Conservation (phyloP, 768 basidiomycete genomes). For the Termitomyces bulborhizus region DNA sequence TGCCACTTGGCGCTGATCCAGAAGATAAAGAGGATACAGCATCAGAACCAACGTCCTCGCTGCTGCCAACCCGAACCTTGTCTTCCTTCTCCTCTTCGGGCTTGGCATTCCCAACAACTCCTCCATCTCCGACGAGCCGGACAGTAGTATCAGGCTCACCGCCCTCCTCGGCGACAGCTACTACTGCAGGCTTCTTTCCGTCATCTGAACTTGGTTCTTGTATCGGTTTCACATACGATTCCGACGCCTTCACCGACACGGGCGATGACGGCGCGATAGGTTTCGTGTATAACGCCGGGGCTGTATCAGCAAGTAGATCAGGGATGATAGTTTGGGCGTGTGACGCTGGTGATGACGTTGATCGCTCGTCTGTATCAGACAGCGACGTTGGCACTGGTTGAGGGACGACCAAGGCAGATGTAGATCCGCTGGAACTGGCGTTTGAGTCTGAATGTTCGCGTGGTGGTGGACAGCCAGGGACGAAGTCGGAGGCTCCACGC, state of each 20-base stretch:
- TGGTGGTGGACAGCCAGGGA: constrained; percentile 10
- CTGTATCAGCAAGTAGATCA: constrained; percentile 44
- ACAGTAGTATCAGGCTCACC: constrained; percentile 37
- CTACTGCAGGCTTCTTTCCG: not conserved
- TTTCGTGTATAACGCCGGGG: constrained; percentile 27
- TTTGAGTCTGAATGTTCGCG: constrained; percentile 7
- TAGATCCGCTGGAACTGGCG: not conserved
- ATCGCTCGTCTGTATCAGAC: not conserved
- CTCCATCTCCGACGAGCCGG: constrained; percentile 54
- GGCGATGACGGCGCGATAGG: constrained; percentile 29
- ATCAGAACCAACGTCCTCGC: constrained; percentile 27
- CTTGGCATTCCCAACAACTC: constrained; percentile 30
- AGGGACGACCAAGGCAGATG: not conserved
- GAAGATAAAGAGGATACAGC: constrained; percentile 26
- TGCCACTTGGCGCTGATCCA: constrained; percentile 10
- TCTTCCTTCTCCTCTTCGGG: constrained; percentile 23
- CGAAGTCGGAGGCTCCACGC: constrained; percentile 25
- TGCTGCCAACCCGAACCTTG: constrained; percentile 16
- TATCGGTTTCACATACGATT: constrained; percentile 4
- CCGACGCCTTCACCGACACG: constrained; percentile 2
- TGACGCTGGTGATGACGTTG: constrained; percentile 9
- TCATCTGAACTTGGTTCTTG: constrained; percentile 1
- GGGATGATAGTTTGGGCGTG: constrained; percentile 25
- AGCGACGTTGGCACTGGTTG: not conserved
- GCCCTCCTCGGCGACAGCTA: constrained; percentile 5